These are phyloP conservation scores for Aspergillus indologenus DNA, from an alignment of 495 filamentous ascomycete genomes.

Conservation along the genomic window DNA sequence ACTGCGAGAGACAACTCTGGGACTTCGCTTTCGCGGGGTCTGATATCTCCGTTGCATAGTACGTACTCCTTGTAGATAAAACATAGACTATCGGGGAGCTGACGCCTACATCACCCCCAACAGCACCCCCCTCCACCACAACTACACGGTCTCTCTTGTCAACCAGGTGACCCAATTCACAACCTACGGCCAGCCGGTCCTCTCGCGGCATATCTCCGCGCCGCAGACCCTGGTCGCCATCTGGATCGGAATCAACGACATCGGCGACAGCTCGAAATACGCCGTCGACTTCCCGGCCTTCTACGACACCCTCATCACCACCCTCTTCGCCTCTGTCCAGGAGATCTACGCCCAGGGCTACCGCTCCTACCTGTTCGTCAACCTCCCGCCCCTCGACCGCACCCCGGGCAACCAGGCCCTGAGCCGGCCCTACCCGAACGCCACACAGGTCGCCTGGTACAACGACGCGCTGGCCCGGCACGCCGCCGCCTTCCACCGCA, in stretches of 20 bases:
- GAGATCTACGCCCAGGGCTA: slow-evolving; percentile 42
- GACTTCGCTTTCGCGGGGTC: slow-evolving; percentile 56
- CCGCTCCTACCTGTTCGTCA: slow-evolving; percentile 47
- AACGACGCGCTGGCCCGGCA: slow-evolving; percentile 32
- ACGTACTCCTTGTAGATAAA: slow-evolving; percentile 6
- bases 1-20: slow-evolving; percentile 48
- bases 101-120: background rate
- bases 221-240: slow-evolving; percentile 36
- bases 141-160: slow-evolving; percentile 44
- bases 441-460: slow-evolving; percentile 44
- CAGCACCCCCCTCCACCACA: slow-evolving; percentile 46
- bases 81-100: too few species aligned
- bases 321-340: slow-evolving; percentile 39
- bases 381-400: slow-evolving; percentile 49
- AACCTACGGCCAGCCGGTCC: slow-evolving; percentile 29
- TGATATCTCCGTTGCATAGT: slow-evolving; percentile 44
- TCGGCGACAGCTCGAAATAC: slow-evolving; percentile 40
- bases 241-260: slow-evolving; percentile 48
- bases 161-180: slow-evolving; percentile 40
- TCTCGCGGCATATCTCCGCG: slow-evolving; percentile 21
- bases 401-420: slow-evolving; percentile 36
- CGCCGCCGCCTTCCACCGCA: slow-evolving; percentile 20
- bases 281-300: slow-evolving; percentile 35
- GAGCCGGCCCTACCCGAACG: slow-evolving; percentile 39
- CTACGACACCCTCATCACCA: slow-evolving; percentile 34